Conservation (phyloP, 78 protist species). For the Dictyostelium firmibasis region DNA sequence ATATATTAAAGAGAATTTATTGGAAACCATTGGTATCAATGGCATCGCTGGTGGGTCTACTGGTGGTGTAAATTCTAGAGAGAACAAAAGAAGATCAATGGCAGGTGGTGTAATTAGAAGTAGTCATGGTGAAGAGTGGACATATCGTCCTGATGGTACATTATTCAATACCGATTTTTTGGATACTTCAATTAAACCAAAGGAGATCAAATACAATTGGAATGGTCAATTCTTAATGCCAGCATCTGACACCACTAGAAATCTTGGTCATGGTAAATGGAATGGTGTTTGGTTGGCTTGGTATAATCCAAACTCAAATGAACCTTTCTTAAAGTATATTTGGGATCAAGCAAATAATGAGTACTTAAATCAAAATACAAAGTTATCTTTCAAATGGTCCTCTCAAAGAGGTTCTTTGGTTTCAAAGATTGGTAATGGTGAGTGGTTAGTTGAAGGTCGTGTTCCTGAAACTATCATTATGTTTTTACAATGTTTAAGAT, state of each 20-base stretch:
- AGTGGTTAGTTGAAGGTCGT: conserved; percentile 69
- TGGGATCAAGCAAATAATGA: conserved; percentile 60
- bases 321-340: conserved; percentile 56
- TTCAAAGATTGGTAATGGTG: conserved; percentile 48
- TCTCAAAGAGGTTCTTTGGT: conserved; percentile 47
- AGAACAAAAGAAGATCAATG: conserved; percentile 43
- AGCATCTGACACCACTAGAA: conserved; percentile 13
- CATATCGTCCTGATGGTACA: conserved; percentile 66
- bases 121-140: conserved; percentile 76
- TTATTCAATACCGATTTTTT: conserved; percentile 52
- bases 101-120: conserved; percentile 61
- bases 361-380: conserved; percentile 59
- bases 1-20: conserved; percentile 46
- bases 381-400: conserved; percentile 46
- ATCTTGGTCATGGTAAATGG: conserved; percentile 57
- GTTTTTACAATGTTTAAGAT: conserved; percentile 69
- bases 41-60: not conserved
- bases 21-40: conserved; percentile 22
- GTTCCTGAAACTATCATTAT: conserved; percentile 67
- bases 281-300: conserved; percentile 76
- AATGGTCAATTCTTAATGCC: conserved; percentile 52
- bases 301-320: conserved; percentile 21
- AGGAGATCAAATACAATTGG: conserved; percentile 61
- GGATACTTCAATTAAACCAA: conserved; percentile 43
- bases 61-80: not conserved